Percentiles rank a stretch among this genome's conserved stretches.
phyloP scores from a whole-genome alignment of 2,329 filamentous ascomycete species.

The Ceratocystis variospora region DNA sequence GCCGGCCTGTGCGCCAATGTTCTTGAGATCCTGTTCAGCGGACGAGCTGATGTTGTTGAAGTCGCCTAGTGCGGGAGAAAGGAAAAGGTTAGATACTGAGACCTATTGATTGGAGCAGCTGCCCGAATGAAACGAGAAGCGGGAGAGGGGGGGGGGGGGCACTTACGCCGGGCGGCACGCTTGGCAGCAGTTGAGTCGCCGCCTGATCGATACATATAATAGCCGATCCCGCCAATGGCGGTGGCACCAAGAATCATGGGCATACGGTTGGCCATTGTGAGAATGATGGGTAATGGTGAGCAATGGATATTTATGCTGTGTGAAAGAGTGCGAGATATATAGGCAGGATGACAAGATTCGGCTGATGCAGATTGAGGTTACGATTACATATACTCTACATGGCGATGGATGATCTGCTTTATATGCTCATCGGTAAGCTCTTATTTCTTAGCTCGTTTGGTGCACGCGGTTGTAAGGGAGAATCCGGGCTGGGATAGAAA shows the following conservation, averaged over 20 bases:
- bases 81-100: not conserved
- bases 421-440: not conserved
- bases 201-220: conserved; percentile 84
- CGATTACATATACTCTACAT: not conserved
- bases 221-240: conserved; percentile 57
- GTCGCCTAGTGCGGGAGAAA: conserved; percentile 47
- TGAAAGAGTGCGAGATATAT: not conserved
- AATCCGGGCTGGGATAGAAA: not conserved
- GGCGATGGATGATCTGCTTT: not conserved
- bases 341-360: not conserved
- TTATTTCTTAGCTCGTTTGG: not conserved
- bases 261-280: conserved; percentile 33
- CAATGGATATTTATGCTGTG: not conserved
- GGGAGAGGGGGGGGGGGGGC: not conserved
- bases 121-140: not conserved
- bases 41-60: conserved; percentile 55
- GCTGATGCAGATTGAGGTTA: not conserved
- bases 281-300: not conserved
- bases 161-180: conserved; percentile 53
- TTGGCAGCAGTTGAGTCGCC: conserved; percentile 63
- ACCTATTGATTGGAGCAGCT: too few relatives aligned
- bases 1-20: conserved; percentile 36
- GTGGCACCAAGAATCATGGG: conserved; percentile 44
- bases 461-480: not conserved
- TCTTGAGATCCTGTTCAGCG: conserved; percentile 49